Conservation (phyloP, 164 flowering plant genomes). For the Tetrastigma voinierianum region DNA sequence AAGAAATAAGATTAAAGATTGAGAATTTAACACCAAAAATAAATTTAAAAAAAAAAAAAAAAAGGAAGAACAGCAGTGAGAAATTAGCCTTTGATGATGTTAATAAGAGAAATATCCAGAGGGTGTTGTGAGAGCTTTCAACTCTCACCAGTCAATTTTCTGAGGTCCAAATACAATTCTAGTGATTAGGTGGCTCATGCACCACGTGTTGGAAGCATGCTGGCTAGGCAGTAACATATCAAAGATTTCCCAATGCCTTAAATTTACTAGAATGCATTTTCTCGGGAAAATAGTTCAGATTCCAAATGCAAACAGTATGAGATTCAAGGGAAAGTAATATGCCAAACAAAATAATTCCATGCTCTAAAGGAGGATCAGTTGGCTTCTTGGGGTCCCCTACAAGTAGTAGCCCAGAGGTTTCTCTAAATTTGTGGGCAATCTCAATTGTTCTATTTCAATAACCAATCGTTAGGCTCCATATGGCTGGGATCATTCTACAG, state of each 20-base stretch:
- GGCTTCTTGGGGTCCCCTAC: too few relatives aligned
- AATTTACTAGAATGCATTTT: background rate
- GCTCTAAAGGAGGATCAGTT: too few relatives aligned
- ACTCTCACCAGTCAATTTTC: conserved; percentile 2
- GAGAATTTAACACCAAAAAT: background rate
- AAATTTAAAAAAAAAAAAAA: too few relatives aligned
- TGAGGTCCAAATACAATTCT: background rate
- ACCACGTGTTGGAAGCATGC: background rate
- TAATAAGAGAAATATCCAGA: background rate
- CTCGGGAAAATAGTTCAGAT: background rate
- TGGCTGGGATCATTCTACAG: too few relatives aligned
- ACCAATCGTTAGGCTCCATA: too few relatives aligned
- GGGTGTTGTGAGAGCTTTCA: background rate
- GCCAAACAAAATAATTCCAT: too few relatives aligned
- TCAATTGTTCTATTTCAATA: too few relatives aligned
- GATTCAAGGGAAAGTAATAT: background rate
- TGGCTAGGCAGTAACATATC: background rate
- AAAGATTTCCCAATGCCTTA: background rate
- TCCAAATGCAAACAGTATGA: background rate
- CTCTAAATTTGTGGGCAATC: too few relatives aligned
- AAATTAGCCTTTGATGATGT: background rate
- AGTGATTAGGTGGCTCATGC: background rate
- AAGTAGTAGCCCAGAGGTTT: too few relatives aligned
- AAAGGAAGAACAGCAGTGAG: background rate
- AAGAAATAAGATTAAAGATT: background rate